Percentiles rank a stretch among this genome's conserved stretches.
phyloP scores from a whole-genome alignment of 1,284 basidiomycete genomes.

The Sphaerobolus stellatus region DNA sequence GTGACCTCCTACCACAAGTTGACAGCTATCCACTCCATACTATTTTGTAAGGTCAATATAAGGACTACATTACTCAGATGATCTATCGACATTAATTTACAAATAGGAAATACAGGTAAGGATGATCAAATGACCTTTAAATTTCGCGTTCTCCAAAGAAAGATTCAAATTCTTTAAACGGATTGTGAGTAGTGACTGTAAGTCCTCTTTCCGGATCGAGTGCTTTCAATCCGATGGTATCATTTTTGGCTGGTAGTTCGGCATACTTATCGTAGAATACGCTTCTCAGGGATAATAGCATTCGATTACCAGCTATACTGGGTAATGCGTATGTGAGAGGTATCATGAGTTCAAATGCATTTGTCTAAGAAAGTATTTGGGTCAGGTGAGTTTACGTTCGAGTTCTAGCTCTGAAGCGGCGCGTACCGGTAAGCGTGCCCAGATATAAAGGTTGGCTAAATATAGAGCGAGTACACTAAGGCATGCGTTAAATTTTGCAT shows the following conservation, averaged over 20 bases:
- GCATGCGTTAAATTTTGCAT: neutral
- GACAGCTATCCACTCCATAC: too few species aligned
- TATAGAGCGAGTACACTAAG: slow-evolving; percentile 7
- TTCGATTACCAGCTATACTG: slow-evolving; percentile 11
- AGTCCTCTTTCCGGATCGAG: slow-evolving; percentile 4
- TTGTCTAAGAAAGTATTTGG: neutral
- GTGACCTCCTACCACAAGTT: too few species aligned
- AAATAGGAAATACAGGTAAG: too few species aligned
- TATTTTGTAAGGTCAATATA: too few species aligned
- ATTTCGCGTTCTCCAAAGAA: slow-evolving; percentile 8
- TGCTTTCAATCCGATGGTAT: slow-evolving; percentile 7
- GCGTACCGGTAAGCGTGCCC: slow-evolving; percentile 6
- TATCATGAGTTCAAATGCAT: slow-evolving; percentile 7
- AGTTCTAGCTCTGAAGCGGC: neutral
- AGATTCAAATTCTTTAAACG: slow-evolving; percentile 10
- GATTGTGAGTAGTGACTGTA: slow-evolving; percentile 6
- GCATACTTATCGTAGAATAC: slow-evolving; percentile 7
- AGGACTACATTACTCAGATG: too few species aligned
- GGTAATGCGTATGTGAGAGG: slow-evolving; percentile 14
- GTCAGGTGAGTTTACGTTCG: neutral
- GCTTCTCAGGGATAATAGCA: slow-evolving; percentile 11
- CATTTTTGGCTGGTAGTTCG: slow-evolving; percentile 1
- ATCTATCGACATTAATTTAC: too few species aligned
- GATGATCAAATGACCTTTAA: neutral
- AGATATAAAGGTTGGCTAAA: slow-evolving; percentile 6